Base-by-base conservation (phyloP, 371 early-diverging fungal genomes). In the Haplosporangium sp. region DNA sequence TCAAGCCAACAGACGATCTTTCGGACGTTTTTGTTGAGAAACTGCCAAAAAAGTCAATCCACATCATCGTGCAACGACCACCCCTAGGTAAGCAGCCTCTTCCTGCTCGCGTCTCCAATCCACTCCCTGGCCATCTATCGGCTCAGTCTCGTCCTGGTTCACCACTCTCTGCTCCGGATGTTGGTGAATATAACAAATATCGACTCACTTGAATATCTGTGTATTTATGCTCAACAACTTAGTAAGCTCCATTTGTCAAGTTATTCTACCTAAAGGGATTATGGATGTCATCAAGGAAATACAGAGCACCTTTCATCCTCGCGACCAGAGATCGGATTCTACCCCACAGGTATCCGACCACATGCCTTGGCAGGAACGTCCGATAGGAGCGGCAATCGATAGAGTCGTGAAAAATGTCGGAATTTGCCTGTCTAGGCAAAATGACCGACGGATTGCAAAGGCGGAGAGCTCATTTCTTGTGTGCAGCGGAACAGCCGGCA, bases 41-140 rank as follows among this genome's bases (percentile, higher is more conserved):
- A 14, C 52, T 40, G 14, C 51, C 56, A 18, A 51, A 65, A 42
- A 52, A 52, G 43, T 52, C 59, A 52, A 42, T 67, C 21, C 56
- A 60, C 56, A 50, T 55, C 56, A 55, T 64, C 40, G 64, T 64
- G 48, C 56, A 56, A 50, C 64, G 64, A 2, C 64, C 47, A 20
- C 40, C 64, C n/a, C 55, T 48, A 64, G 56, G 64, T 64, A 64
- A 64, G n/a, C n/a, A n/a, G n/a, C n/a, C n/a, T n/a, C n/a, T n/a
- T n/a, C n/a, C n/a, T n/a, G n/a, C n/a, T n/a, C n/a, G n/a, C n/a
- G n/a, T n/a, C n/a, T n/a, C n/a, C n/a, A n/a, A n/a, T n/a, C n/a
- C n/a, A n/a, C n/a, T n/a, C n/a, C n/a, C n/a, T n/a, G n/a, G n/a
- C n/a, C n/a, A n/a, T n/a, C n/a, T n/a, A n/a, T n/a, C n/a, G n/a